phyloP scores from a whole-genome alignment of 768 basidiomycete species.

The Mycena crocata region DNA sequence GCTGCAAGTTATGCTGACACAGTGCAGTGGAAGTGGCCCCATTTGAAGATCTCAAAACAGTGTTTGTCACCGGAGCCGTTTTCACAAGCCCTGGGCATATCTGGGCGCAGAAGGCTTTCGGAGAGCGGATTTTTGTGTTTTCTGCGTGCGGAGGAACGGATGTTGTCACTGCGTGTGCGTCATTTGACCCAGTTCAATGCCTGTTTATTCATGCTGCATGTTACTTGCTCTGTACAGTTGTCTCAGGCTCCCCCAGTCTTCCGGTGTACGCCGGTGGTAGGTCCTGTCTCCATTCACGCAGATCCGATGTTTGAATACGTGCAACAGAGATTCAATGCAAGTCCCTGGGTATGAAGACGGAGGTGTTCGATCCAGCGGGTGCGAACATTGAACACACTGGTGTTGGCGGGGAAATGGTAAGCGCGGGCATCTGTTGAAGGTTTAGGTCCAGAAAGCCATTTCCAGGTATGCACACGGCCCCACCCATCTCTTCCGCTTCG shows the following conservation, averaged over 20 bases:
- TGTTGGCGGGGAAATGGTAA: conserved; percentile 25
- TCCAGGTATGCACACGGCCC: conserved; percentile 68
- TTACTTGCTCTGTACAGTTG: conserved; percentile 60
- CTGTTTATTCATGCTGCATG: neutral
- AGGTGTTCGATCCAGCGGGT: conserved; percentile 66
- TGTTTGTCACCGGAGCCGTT: conserved; percentile 71
- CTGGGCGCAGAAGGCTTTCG: conserved; percentile 73
- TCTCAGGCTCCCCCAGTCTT: conserved; percentile 57
- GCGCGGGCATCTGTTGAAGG: neutral
- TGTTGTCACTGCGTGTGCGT: conserved; percentile 72
- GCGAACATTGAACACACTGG: conserved; percentile 59
- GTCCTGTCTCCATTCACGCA: conserved; percentile 24
- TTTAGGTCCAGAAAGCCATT: neutral
- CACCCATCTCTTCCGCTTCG: conserved; percentile 76
- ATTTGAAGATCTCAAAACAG: conserved; percentile 66
- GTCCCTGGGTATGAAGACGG: conserved; percentile 72
- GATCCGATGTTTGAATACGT: neutral
- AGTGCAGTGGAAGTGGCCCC: conserved; percentile 59
- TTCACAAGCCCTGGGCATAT: conserved; percentile 74
- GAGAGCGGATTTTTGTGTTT: conserved; percentile 59
- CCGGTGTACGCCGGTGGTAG: conserved; percentile 75
- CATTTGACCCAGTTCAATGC: conserved; percentile 46
- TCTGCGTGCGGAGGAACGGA: conserved; percentile 82
- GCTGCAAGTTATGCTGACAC: neutral
- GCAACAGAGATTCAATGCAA: conserved; percentile 71